Base-by-base conservation (phyloP, 2,329 filamentous ascomycete genomes). In the Pseudodiploospora longispora region DNA sequence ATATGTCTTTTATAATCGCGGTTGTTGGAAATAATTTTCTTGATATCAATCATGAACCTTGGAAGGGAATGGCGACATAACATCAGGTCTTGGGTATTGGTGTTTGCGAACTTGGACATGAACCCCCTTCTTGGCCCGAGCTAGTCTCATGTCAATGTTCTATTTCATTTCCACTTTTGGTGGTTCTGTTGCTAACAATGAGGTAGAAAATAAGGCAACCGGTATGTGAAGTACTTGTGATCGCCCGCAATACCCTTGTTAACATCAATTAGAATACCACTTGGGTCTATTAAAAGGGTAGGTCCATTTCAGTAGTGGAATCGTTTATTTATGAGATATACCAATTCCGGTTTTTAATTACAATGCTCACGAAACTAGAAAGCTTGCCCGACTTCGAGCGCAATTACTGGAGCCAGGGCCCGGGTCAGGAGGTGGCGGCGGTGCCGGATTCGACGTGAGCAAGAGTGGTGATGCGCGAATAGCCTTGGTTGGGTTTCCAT, bases 381-480 rank as follows among this genome's bases (percentile, higher is more conserved):
- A 98, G 69, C 88, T 98, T 51, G 93, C 93, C 35, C 86, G 94
- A 54, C 79, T 96, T 53, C 82, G 93, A 61, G 94, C 93, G 28
- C 93, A 98, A 62, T 81, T 98, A 19, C 80, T 98, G 33, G 93
- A 98, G 60, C 93, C 93, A 37, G 83, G 78, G 1, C 83, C 85
- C 3, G 90, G 90, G 35, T 73, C 86, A 7, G 87, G 88, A 32
- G 77, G 80, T 10, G 84, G 86, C 8, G 85, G 81, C 10, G 91
- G 93, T 27, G 70, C 84, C 3, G 93, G 93, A 7, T 98, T 94
- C 64, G 86, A 91, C 60, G 93, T 98, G 36, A 93, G 85, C 64
- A 98, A 98, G 69, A 91, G 85, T 53, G 93, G 93, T 51, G 93
- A 98, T 72, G 93, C 93, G 10, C 82, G 93, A 59, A 97, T 98